A percentile compares a stretch with the other conserved stretches of the same genome.
These are phyloP conservation scores for Chenopodium formosanum DNA, from an alignment of 148 eudicot species.

Conservation along the genomic window DNA sequence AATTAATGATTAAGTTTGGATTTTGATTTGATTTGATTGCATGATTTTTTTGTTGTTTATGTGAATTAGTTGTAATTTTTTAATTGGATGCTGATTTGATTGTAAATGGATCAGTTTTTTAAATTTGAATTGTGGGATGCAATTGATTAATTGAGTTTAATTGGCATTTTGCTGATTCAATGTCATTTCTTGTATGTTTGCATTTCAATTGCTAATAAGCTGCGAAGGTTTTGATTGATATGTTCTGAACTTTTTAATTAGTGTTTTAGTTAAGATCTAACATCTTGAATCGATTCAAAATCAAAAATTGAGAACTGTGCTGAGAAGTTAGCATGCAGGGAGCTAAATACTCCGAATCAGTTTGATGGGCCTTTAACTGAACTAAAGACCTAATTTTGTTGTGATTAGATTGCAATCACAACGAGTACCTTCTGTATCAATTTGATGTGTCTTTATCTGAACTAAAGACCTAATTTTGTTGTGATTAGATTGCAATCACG, in stretches of 20 bases:
- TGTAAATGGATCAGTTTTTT: not conserved
- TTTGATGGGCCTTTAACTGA: too few relatives aligned
- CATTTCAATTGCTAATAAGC: not conserved
- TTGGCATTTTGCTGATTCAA: not conserved
- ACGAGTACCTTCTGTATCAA: too few relatives aligned
- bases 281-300: not conserved
- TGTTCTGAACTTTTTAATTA: not conserved
- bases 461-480: too few relatives aligned
- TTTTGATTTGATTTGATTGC: not conserved
- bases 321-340: not conserved
- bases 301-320: not conserved
- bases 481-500: not conserved
- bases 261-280: not conserved
- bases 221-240: not conserved
- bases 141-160: not conserved
- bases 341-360: not conserved
- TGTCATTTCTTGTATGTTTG: not conserved
- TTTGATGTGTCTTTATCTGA: too few relatives aligned
- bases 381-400: too few relatives aligned
- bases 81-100: not conserved
- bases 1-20: constrained; percentile 3
- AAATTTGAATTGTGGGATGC: not conserved
- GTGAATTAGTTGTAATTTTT: not conserved
- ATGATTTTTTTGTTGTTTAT: not conserved
- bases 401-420: too few relatives aligned